A percentile compares a stretch with the other conserved stretches of the same genome.
These are phyloP conservation scores for Macrocystidia cucumis DNA, from an alignment of 1,284 basidiomycete genomes.

Conservation along the genomic window DNA sequence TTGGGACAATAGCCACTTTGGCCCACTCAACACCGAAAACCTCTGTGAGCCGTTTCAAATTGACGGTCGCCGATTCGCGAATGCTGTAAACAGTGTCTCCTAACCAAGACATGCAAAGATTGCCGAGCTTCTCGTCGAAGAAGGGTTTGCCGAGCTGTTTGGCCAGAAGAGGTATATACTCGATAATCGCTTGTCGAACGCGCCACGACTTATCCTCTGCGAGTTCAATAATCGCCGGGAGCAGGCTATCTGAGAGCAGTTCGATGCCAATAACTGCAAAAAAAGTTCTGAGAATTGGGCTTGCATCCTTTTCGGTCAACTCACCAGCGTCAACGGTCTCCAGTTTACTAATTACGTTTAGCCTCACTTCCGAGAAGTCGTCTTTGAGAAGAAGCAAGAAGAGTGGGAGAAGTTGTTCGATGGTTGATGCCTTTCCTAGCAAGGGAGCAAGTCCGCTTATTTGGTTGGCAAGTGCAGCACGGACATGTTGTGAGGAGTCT, in stretches of 20 bases:
- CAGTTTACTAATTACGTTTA: constrained; percentile 98
- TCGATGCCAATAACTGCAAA: constrained; percentile 92
- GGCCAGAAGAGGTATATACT: constrained; percentile 94
- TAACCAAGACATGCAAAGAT: constrained; percentile 98
- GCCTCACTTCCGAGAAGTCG: constrained; percentile 96
- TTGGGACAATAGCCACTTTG: constrained; percentile 89
- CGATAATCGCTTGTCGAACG: constrained; percentile 98
- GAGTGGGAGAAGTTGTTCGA: constrained; percentile 94
- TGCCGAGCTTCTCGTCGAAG: constrained; percentile 96
- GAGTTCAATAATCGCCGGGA: constrained; percentile 96
- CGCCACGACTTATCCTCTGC: constrained; percentile 99
- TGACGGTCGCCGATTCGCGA: constrained; percentile 94
- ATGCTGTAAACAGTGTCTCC: constrained; percentile 99
- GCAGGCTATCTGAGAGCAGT: constrained; percentile 88
- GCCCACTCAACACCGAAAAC: constrained; percentile 99
- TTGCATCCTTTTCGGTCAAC: constrained; percentile 16
- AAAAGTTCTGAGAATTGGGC: constrained; percentile 6
- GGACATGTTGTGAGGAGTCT: constrained; percentile 95
- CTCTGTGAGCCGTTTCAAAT: constrained; percentile 96
- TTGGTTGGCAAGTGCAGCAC: constrained; percentile 93
- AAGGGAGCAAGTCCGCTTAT: constrained; percentile 97
- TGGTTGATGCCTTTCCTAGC: constrained; percentile 90
- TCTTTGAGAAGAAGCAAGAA: constrained; percentile 98
- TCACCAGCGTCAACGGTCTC: constrained; percentile 92
- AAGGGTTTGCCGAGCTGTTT: constrained; percentile 95